Base-by-base conservation (phyloP, 2,329 filamentous ascomycete species). In the Paracoccidioides brasiliensis region DNA sequence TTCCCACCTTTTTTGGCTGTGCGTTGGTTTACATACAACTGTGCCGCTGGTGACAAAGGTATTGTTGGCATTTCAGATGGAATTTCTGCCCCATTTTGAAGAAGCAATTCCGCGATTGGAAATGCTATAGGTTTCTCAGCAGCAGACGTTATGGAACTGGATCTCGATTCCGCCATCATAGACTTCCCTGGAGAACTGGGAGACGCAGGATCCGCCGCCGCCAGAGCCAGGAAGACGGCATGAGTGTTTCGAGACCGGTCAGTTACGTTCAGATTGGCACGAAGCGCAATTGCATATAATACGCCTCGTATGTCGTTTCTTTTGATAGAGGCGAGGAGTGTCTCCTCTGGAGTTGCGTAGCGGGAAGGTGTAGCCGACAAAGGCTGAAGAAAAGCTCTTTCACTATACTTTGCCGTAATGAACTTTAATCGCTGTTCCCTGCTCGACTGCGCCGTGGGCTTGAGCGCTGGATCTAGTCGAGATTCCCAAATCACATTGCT, bases 401-500 rank as follows among this genome's bases (percentile, higher is more conserved):
- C 89, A 52, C 88, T 86, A 67, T 98, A 98, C 70, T 98, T 98
- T 55, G 86, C 80, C 0, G 89, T 97, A 70, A 98, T 97, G 69
- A 96, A 98, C 62, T 81, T 86, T n/a, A 97, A 76, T 28, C 93
- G 82, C 69, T 95, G 88, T 69, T 98, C 93, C 43, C 93, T 82
- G 5, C 84, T 90, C 30, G 90, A 88, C 63, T 85, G 83, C 0
- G 88, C 79, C 0, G 77, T 75, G 4, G 89, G 90, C 67, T 95
- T 97, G 48, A 80, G 65, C 5, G 79, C 74, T 30, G 79, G 79
- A 57, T 96, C 89, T 30, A 97, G 77, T 58, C 76, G 87, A 12
- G 90, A 85, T 74, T 98, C 93, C 89, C 90, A 98, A 22, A 98
- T 79, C 84, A 91, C 91, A 71, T 98, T 98, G 64, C 90, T 93